A percentile compares a stretch with the other conserved stretches of the same genome.
phyloP scores from a whole-genome alignment of 2,329 filamentous ascomycete genomes.

The Gremmenia infestans region DNA sequence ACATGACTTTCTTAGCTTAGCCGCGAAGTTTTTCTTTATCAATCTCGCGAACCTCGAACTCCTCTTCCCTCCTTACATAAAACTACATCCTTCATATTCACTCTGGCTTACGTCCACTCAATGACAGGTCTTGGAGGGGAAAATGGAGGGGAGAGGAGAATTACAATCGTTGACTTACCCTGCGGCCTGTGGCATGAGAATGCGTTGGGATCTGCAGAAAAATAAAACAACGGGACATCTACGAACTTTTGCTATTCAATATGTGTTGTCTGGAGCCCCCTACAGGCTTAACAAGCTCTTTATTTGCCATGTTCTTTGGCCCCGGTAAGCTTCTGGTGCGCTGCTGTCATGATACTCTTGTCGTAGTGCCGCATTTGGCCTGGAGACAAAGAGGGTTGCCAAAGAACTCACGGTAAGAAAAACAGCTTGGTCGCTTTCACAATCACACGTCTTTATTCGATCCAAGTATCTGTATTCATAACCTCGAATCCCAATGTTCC shows the following conservation, averaged over 20 bases:
- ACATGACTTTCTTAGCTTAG: constrained; percentile 2
- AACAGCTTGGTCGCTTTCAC: not conserved
- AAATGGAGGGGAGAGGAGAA: constrained; percentile 59
- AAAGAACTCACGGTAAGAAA: constrained; percentile 3
- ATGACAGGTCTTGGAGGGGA: constrained; percentile 62
- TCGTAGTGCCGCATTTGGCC: too few relatives aligned
- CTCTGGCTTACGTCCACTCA: constrained; percentile 54
- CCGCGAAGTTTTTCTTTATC: constrained; percentile 13
- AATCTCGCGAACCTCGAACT: constrained; percentile 7
- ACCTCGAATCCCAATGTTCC: too few relatives aligned
- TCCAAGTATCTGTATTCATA: too few relatives aligned
- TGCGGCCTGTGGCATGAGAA: constrained; percentile 41
- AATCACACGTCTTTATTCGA: too few relatives aligned
- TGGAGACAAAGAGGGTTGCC: not conserved
- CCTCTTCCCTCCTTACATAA: constrained; percentile 37
- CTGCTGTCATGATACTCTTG: too few relatives aligned
- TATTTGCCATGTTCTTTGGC: not conserved
- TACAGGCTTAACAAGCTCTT: not conserved
- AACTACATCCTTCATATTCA: constrained; percentile 58
- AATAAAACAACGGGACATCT: constrained; percentile 27
- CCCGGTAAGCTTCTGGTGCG: too few relatives aligned
- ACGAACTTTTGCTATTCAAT: too few relatives aligned
- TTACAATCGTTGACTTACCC: constrained; percentile 51
- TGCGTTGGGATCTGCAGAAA: constrained; percentile 30
- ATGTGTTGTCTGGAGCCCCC: not conserved